Base-by-base conservation (phyloP, 805 yeast genomes). In the Yamadazyma phyllophila region DNA sequence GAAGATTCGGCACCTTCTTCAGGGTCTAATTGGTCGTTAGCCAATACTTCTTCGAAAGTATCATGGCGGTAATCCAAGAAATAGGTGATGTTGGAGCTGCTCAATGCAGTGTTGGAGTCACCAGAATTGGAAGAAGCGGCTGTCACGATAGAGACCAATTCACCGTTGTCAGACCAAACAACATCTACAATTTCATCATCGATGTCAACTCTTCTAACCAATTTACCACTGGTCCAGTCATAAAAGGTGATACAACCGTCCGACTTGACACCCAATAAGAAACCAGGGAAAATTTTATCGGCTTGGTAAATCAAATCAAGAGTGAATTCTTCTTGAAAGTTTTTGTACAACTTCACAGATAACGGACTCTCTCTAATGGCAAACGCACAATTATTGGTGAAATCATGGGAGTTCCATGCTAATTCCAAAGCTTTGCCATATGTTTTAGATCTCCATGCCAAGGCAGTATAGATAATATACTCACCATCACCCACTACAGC, bases 401-500 rank as follows among this genome's bases (percentile, higher is more conserved):
- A 56, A 48, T 72, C 76, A 66, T 92, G 97, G 43, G 85, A 82
- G 50, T 95, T 90, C 99, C 99, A 94, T 36, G 82, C 96, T 63
- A 95, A 89, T 60, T 90, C 97, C 45, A 82, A 69, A 15, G 96
- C 97, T 46, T 80, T 77, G 51, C 98, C 98, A 66, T 87, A 94
- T 41, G 90, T 77, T 71, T 90, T 94, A 60, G 92, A 90, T 73
- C 99, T 82, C 99, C 99, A 94, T 1, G 98, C 98, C 58, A 94
- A 78, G 1, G 99, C 92, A 2, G 98, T 91, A 69, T 92, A 94
- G 44, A 94, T 85, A 57, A 92, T 88, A 65, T 89, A 92, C 68
- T 94, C 99, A 49, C 97, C 97, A 69, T 94, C 99, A 61, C 99
- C 99, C 38, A 92, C 85, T 41, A 94, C 97, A 24, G 98, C 86